These are phyloP conservation scores for Fusarium burgessii DNA, from an alignment of 2,329 filamentous ascomycete species.

Conservation along the genomic window DNA sequence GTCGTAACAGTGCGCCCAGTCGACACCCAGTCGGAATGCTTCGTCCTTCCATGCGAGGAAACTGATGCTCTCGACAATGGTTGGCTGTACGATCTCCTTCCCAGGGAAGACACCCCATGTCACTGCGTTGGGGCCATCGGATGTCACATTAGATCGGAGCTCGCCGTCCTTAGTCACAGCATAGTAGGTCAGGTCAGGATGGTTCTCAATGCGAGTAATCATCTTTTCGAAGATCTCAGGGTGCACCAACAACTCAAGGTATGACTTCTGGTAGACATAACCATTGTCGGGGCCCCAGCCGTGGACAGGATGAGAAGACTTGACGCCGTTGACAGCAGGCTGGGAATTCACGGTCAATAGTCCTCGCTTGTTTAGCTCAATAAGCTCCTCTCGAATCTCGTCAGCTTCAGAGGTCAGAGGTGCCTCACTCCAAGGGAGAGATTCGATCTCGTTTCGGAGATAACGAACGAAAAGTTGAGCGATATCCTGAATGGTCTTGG, in stretches of 20 bases:
- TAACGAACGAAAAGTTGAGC: slow-evolving; percentile 87
- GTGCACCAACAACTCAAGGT: slow-evolving; percentile 90
- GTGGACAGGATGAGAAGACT: slow-evolving; percentile 86
- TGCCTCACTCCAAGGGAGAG: slow-evolving; percentile 93
- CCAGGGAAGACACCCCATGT: slow-evolving; percentile 99
- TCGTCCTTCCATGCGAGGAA: slow-evolving; percentile 99
- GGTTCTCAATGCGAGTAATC: slow-evolving; percentile 79
- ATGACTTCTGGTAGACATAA: slow-evolving; percentile 98
- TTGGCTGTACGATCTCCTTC: slow-evolving; percentile 99
- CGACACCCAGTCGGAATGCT: slow-evolving; percentile 89
- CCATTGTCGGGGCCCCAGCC: slow-evolving; percentile 96
- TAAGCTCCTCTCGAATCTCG: slow-evolving; percentile 79
- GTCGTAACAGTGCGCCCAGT: slow-evolving; percentile 94
- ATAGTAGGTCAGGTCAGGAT: slow-evolving; percentile 92
- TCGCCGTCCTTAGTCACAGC: slow-evolving; percentile 87
- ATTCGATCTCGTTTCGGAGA: slow-evolving; percentile 81
- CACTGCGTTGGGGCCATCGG: slow-evolving; percentile 94
- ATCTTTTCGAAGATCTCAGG: slow-evolving; percentile 83
- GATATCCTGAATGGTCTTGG: slow-evolving; percentile 82
- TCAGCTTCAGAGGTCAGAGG: slow-evolving; percentile 87
- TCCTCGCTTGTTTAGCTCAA: slow-evolving; percentile 86
- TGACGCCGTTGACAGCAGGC: slow-evolving; percentile 90
- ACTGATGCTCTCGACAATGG: slow-evolving; percentile 97
- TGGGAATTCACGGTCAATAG: slow-evolving; percentile 98
- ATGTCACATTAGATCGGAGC: slow-evolving; percentile 84